phyloP scores from a whole-genome alignment of 208 protist genomes.

The Acanthamoeba divionensis region DNA sequence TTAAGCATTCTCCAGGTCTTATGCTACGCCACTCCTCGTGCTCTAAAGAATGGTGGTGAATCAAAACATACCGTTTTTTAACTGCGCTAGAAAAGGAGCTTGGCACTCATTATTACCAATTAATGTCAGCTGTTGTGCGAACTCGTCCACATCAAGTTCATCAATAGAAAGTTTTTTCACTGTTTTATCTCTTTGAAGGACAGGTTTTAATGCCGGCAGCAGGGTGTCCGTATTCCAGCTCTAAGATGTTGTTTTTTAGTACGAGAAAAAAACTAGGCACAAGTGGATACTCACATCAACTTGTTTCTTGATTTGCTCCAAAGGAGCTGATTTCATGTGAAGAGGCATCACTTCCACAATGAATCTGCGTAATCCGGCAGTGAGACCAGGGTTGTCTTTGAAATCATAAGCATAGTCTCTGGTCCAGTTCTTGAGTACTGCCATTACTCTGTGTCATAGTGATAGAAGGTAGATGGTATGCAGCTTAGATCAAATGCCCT shows the following conservation, averaged over 20 bases:
- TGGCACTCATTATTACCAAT: not conserved
- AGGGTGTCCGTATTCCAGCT: too few species aligned
- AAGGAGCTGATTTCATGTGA: conserved; percentile 5
- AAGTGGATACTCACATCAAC: too few species aligned
- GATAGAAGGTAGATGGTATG: not conserved
- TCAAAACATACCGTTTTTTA: not conserved
- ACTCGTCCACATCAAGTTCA: not conserved
- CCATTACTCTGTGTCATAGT: not conserved
- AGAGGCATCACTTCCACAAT: not conserved
- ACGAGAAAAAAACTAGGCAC: too few species aligned
- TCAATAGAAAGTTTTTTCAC: not conserved
- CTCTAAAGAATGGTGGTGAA: not conserved
- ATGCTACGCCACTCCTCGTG: conserved; percentile 20
- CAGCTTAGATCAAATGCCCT: not conserved
- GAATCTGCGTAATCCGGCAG: not conserved
- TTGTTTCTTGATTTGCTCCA: not conserved
- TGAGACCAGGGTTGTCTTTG: not conserved
- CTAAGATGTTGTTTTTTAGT: too few species aligned
- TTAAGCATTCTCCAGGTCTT: conserved; percentile 2
- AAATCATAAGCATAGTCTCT: not conserved
- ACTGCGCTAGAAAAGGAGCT: too few species aligned
- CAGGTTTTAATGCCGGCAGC: too few species aligned
- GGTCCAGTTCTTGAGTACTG: conserved; percentile 27
- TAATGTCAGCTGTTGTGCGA: conserved; percentile 30
- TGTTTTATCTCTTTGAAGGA: too few species aligned